These are phyloP conservation scores for Eremomyces bilateralis DNA, from an alignment of 495 filamentous ascomycete genomes.

Conservation along the genomic window DNA sequence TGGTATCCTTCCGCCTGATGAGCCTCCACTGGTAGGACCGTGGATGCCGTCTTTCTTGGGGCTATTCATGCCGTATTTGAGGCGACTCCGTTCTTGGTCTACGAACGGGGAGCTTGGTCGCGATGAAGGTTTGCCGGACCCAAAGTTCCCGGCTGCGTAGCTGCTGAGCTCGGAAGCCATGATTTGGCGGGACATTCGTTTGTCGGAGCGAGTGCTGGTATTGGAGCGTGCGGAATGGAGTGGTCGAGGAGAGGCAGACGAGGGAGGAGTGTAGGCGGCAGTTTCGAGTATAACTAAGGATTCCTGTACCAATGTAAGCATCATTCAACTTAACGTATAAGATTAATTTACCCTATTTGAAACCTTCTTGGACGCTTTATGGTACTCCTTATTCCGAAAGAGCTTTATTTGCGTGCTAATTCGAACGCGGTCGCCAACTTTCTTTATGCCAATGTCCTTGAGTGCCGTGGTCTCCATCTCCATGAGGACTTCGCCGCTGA, in stretches of 20 bases:
- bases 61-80: background rate
- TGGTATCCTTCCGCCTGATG: slow-evolving; percentile 1
- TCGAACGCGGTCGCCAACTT: slow-evolving; percentile 90
- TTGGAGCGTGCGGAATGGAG: slow-evolving; percentile 26
- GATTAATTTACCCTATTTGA: slow-evolving; percentile 41
- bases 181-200: slow-evolving; percentile 50
- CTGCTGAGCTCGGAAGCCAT: slow-evolving; percentile 13
- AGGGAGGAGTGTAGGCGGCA: slow-evolving; percentile 36
- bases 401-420: slow-evolving; percentile 81
- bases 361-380: slow-evolving; percentile 59
- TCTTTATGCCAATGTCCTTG: slow-evolving; percentile 96
- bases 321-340: slow-evolving; percentile 2
- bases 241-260: slow-evolving; percentile 43
- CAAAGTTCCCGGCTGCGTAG: slow-evolving; percentile 21
- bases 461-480: slow-evolving; percentile 93
- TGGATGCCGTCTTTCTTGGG: slow-evolving; percentile 4
- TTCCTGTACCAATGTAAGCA: slow-evolving; percentile 27
- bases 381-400: slow-evolving; percentile 62
- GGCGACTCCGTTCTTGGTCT: slow-evolving; percentile 22
- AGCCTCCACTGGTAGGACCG: slow-evolving; percentile 1
- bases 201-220: slow-evolving; percentile 33
- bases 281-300: slow-evolving; percentile 48
- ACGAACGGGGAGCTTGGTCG: slow-evolving; percentile 52
- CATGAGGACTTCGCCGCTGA: slow-evolving; percentile 87
- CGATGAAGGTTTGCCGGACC: slow-evolving; percentile 31